Percentiles rank a stretch among this genome's conserved stretches.
These are phyloP conservation scores for Solanum pennellii DNA, from an alignment of 257 asterid species.

Conservation along the genomic window DNA sequence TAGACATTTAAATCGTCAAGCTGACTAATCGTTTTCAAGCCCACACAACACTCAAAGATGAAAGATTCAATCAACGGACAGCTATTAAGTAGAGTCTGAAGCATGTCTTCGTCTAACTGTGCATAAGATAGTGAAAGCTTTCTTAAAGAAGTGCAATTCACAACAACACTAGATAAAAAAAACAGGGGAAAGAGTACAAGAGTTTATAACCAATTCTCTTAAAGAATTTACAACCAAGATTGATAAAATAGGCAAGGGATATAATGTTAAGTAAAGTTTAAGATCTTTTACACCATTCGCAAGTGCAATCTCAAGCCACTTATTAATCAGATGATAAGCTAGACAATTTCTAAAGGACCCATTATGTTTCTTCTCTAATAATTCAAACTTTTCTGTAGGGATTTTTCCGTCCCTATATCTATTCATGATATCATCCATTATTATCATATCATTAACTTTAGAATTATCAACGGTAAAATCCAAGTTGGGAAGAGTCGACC, in stretches of 20 bases:
- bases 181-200: background rate
- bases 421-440: background rate
- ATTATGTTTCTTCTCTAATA: background rate
- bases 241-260: background rate
- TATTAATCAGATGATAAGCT: no score
- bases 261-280: background rate
- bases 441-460: no score
- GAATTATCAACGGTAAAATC: background rate
- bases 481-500: background rate
- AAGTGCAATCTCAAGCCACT: background rate
- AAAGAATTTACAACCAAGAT: background rate
- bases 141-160: background rate
- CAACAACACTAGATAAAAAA: background rate
- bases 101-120: background rate
- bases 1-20: background rate
- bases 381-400: background rate
- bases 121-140: background rate
- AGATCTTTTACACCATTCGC: background rate
- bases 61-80: background rate
- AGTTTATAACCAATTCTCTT: background rate
- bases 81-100: background rate
- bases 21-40: background rate
- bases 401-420: background rate
- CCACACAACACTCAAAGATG: background rate
- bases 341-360: background rate